phyloP scores from a whole-genome alignment of 1,284 basidiomycete species.

The Austroboletus rostrupii region DNA sequence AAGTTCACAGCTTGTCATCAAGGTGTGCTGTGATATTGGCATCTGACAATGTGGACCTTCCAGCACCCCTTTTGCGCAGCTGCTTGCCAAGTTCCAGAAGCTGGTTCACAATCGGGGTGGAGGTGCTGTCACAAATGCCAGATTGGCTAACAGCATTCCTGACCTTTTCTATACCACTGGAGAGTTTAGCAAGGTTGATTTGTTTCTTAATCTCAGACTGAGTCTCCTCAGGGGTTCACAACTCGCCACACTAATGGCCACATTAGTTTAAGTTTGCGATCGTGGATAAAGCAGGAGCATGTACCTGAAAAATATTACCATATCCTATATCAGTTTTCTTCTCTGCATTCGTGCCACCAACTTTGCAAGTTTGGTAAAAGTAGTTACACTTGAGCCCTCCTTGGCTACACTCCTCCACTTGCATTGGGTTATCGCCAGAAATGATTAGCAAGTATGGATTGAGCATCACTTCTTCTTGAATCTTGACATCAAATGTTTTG shows the following conservation, averaged over 20 bases:
- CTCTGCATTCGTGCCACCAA: slow-evolving; percentile 21
- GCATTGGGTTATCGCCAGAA: neutral
- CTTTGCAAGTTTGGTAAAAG: slow-evolving; percentile 30
- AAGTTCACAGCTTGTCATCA: too few relatives aligned
- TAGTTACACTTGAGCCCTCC: slow-evolving; percentile 28
- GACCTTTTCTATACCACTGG: slow-evolving; percentile 11
- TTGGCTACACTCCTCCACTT: slow-evolving; percentile 32
- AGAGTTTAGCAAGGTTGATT: neutral
- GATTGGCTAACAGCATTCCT: slow-evolving; percentile 1
- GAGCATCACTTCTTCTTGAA: too few relatives aligned
- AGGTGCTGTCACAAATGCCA: slow-evolving; percentile 4
- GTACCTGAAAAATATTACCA: slow-evolving; percentile 17
- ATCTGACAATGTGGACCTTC: too few relatives aligned
- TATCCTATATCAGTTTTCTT: slow-evolving; percentile 24
- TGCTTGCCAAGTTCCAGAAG: slow-evolving; percentile 6
- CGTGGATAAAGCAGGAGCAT: too few relatives aligned
- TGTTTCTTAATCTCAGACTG: slow-evolving; percentile 9
- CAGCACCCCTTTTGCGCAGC: too few relatives aligned
- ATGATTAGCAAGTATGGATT: too few relatives aligned
- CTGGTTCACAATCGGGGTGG: neutral
- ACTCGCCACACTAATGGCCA: slow-evolving; percentile 6
- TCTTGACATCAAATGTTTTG: too few relatives aligned
- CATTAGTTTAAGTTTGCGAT: too few relatives aligned
- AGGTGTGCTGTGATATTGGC: too few relatives aligned
- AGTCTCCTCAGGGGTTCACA: slow-evolving; percentile 8